Evolutionary conservation across 768 basidiomycete species (phyloP).

Genomic region (Boletus rubropictus): DNA sequence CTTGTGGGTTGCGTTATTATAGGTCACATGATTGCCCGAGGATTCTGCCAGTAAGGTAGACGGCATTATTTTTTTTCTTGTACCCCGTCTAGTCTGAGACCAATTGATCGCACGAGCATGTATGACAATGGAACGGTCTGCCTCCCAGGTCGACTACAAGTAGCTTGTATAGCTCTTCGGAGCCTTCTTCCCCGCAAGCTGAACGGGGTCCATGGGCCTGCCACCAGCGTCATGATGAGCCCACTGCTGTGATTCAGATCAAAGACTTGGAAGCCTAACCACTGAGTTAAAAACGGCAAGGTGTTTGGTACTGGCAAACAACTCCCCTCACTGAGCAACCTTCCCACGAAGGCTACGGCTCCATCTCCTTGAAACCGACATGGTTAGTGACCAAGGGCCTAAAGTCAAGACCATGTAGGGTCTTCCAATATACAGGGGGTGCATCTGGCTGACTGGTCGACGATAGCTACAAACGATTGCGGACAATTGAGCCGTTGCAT

Average conservation of each 20-base stretch:
- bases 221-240: too few species aligned
- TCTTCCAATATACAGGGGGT: neutral
- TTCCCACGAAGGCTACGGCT: neutral
- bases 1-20: neutral
- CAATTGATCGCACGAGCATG: too few species aligned
- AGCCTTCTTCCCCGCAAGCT: neutral
- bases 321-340: too few species aligned
- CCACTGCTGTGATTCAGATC: too few species aligned
- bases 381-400: slow-evolving; percentile 25
- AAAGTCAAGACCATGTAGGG: slow-evolving; percentile 44
- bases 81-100: too few species aligned
- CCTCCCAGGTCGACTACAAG: neutral
- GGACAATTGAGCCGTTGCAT: slow-evolving; percentile 73
- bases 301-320: slow-evolving; percentile 13
- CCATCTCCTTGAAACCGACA: neutral
- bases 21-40: neutral
- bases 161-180: neutral
- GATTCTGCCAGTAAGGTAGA: slow-evolving; percentile 8
- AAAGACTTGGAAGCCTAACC: too few species aligned
- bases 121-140: neutral
- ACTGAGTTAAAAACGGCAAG: too few species aligned
- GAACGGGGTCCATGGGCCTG: too few species aligned
- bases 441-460: slow-evolving; percentile 8
- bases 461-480: slow-evolving; percentile 67
- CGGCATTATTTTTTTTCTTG: neutral